Evolutionary conservation across 1,139 yeast species (phyloP), one percentile per base, ranked within the genome.

Genomic region (Geotrichum restrictum): DNA sequence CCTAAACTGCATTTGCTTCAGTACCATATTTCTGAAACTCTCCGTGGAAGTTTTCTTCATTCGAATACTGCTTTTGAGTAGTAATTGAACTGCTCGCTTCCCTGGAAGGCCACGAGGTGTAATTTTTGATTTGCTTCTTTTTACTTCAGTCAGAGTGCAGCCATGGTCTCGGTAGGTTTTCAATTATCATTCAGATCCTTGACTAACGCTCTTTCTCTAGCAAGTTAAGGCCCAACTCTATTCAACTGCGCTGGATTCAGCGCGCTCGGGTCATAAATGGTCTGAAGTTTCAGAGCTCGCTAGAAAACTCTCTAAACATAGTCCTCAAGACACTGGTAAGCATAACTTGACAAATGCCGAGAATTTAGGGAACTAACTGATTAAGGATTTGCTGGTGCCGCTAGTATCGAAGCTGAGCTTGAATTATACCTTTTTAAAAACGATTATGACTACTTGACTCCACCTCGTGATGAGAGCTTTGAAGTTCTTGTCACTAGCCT

Each of bases 241-340:
- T 41, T 41, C 58, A 21, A 51, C 50, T 14, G 51, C 52, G 19
- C 54, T 62, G 51, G 65, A 62, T 45, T 51, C 45, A 5, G 64
- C 63, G 10, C 49, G 64, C 32, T 41, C 59, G 27, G 48, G 47
- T 29, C 54, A 60, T 1, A 45, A 56, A 22, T 60, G 64, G 62
- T 51, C 55, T 7, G 53, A 48, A 13, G 59, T 62, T 3, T 59
- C 63, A 2, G 64, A 62, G 44, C 53, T 60, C 29, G 61, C 56
- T 10, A 53, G 60, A 6, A 61, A 60, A 48, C 56, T 59, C n/a
- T 49, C 51, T 21, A 60, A 59, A 44, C 56, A 56, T 38, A 47
- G 58, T 8, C 53, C 58, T 11, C 49, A 46, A 18, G 52, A 53
- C 33, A 29, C 53, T 18, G 48, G 56, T 54, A 29, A 40, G 54